These are phyloP conservation scores for Croton laevigatus DNA, from an alignment of 441 rosid genomes.

Conservation along the genomic window DNA sequence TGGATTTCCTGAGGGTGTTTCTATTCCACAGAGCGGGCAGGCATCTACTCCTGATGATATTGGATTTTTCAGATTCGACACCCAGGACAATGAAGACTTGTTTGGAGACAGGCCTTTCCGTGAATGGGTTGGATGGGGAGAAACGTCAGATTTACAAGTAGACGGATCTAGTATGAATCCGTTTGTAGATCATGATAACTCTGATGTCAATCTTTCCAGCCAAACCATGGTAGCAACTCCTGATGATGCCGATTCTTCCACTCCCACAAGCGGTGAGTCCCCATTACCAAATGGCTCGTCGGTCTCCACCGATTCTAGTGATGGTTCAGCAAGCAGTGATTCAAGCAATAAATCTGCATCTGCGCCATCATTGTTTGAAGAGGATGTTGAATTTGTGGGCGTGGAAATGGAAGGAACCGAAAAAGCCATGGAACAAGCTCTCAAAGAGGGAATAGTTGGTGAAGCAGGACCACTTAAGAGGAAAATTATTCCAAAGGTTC, in stretches of 20 bases:
- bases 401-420: constrained; percentile 89
- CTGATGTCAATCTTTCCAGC: constrained; percentile 35
- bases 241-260: constrained; percentile 36
- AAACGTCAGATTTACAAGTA: constrained; percentile 50
- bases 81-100: constrained; percentile 49
- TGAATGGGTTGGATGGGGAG: constrained; percentile 92
- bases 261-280: constrained; percentile 39
- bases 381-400: constrained; percentile 96
- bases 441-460: constrained; percentile 91
- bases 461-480: constrained; percentile 91
- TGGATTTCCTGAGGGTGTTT: constrained; percentile 31
- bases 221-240: constrained; percentile 35
- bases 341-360: constrained; percentile 47
- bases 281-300: constrained; percentile 51
- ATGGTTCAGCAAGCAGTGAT: constrained; percentile 37
- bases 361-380: constrained; percentile 73
- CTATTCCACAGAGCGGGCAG: constrained; percentile 24
- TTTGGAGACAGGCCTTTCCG: constrained; percentile 59
- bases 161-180: constrained; percentile 63
- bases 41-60: constrained; percentile 36
- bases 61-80: constrained; percentile 57
- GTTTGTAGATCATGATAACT: constrained; percentile 45
- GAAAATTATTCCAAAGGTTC: constrained; percentile 37
- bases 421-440: constrained; percentile 94
- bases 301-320: constrained; percentile 35